A percentile compares a stretch with the other conserved stretches of the same genome.
These are phyloP conservation scores for Fraxinus quadrangulata DNA, from an alignment of 257 asterid genomes.

Conservation along the genomic window DNA sequence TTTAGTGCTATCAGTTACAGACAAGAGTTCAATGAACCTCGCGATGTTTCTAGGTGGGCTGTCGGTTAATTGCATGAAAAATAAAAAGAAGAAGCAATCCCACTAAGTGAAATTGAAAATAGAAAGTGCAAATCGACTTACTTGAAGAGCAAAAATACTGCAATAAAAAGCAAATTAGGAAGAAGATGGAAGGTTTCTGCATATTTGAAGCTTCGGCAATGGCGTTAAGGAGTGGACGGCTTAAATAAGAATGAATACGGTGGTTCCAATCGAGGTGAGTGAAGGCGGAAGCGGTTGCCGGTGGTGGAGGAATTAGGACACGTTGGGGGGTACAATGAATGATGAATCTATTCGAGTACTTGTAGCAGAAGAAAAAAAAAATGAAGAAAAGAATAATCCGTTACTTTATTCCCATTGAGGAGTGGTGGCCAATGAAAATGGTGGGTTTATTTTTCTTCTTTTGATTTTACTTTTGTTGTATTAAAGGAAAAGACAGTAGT, in stretches of 20 bases:
- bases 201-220: neutral
- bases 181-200: neutral
- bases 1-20: neutral
- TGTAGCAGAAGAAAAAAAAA: neutral
- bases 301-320: slow-evolving; percentile 7
- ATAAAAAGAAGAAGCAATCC: neutral
- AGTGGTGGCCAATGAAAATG: neutral
- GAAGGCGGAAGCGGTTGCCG: neutral
- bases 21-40: neutral
- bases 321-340: neutral
- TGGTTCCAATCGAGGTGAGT: neutral
- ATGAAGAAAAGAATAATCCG: neutral
- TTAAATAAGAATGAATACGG: neutral
- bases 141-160: neutral
- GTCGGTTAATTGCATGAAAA: neutral
- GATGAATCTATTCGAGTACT: neutral
- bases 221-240: neutral
- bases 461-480: too few species aligned
- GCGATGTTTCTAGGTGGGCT: neutral
- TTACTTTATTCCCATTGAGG: neutral
- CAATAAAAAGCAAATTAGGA: neutral
- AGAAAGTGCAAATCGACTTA: neutral
- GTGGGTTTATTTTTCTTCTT: neutral
- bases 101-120: neutral
- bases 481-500: too few species aligned